Conservation (phyloP, 129 eudicot genomes). For the Chrysanthemum makinoi region DNA sequence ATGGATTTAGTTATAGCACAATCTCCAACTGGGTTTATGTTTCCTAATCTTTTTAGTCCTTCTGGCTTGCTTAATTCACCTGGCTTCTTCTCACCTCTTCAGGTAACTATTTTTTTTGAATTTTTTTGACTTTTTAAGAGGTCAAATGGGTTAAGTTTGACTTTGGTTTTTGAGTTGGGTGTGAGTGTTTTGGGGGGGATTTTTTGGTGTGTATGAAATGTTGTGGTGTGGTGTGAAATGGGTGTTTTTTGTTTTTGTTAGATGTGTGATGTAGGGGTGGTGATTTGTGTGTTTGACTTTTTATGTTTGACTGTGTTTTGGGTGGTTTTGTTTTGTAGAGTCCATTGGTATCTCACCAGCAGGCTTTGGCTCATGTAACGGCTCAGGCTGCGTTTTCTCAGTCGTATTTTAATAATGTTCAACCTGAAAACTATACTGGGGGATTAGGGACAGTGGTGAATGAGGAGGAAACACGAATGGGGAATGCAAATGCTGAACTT, state of each 20-base stretch:
- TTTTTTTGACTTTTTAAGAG: background rate
- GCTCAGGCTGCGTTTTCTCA: slow-evolving; percentile 89
- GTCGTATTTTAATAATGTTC: slow-evolving; percentile 47
- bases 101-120: slow-evolving; percentile 38
- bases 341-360: slow-evolving; percentile 95
- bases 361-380: slow-evolving; percentile 90
- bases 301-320: background rate
- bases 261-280: background rate
- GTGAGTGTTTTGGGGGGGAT: background rate
- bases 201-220: background rate
- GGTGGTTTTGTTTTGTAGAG: slow-evolving; percentile 44
- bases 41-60: slow-evolving; percentile 66
- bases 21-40: slow-evolving; percentile 49
- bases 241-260: background rate
- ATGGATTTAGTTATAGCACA: slow-evolving; percentile 65
- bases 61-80: slow-evolving; percentile 72
- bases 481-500: slow-evolving; percentile 33
- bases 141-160: background rate
- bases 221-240: background rate
- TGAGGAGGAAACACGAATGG: slow-evolving; percentile 28
- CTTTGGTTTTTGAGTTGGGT: background rate
- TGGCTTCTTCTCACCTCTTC: slow-evolving; percentile 79
- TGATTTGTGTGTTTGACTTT: background rate
- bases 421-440: slow-evolving; percentile 31
- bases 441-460: slow-evolving; percentile 26